Percentiles rank a stretch among this genome's conserved stretches.
Conservation (phyloP, 768 basidiomycete species). For the Agaricus sinodeliciosus region DNA sequence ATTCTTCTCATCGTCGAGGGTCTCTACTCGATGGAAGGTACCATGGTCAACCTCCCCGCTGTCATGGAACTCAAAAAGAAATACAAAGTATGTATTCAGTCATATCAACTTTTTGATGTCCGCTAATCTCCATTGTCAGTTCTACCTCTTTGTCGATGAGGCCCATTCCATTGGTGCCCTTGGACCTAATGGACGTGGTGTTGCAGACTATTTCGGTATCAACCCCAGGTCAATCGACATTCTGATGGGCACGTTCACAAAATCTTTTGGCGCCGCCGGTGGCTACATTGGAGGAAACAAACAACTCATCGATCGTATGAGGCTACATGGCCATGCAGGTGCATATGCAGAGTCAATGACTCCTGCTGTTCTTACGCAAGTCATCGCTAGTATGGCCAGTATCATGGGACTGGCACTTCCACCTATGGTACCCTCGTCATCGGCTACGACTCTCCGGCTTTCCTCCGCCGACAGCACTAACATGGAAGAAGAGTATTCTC, state of each 20-base stretch:
- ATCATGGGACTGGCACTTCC: conserved; percentile 81
- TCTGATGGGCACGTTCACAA: conserved; percentile 98
- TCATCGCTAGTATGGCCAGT: conserved; percentile 88
- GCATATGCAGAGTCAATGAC: conserved; percentile 88
- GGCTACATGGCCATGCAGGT: conserved; percentile 74
- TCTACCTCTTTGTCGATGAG: conserved; percentile 94
- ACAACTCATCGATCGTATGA: conserved; percentile 72
- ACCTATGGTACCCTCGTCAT: conserved; percentile 24
- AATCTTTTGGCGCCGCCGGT: conserved; percentile 89
- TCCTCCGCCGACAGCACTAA: conserved; percentile 24
- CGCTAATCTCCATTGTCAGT: conserved; percentile 43
- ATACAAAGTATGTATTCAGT: conserved; percentile 70
- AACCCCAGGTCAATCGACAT: conserved; percentile 80
- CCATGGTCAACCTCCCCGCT: conserved; percentile 74
- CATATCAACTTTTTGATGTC: background rate
- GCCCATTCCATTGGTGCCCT: conserved; percentile 97
- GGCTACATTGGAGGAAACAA: conserved; percentile 91
- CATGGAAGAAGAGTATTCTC: conserved; percentile 30
- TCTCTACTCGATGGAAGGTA: conserved; percentile 98
- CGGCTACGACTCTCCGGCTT: conserved; percentile 19
- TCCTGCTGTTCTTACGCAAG: conserved; percentile 86
- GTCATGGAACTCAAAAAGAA: conserved; percentile 84
- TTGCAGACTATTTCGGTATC: conserved; percentile 89
- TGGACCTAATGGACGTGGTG: conserved; percentile 91
- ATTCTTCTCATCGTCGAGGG: conserved; percentile 94